Percentiles rank a stretch among this genome's conserved stretches.
Evolutionary conservation across 2,329 filamentous ascomycete species (phyloP).

Genomic region (Epicoccum sorghinum): DNA sequence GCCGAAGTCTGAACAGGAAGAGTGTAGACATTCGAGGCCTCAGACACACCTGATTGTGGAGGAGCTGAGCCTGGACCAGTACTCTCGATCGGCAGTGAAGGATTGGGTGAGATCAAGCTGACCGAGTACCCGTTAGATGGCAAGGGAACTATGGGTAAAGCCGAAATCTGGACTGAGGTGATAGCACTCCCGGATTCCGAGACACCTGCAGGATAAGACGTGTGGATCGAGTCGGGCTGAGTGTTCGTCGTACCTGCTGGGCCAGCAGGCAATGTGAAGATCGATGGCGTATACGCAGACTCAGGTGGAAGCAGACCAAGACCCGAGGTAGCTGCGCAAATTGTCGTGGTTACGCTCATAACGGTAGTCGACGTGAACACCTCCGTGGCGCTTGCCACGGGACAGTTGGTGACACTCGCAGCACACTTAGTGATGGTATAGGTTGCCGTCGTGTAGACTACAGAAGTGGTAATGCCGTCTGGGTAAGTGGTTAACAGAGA

Average conservation of each 20-base stretch:
- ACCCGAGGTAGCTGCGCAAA: conserved; percentile 44
- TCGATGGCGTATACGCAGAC: neutral
- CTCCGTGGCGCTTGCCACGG: conserved; percentile 38
- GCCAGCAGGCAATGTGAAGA: conserved; percentile 13
- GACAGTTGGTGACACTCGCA: conserved; percentile 44
- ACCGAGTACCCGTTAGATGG: conserved; percentile 1
- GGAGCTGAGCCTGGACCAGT: neutral
- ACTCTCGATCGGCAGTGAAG: neutral
- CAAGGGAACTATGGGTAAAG: conserved; percentile 5
- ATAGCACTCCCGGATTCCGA: conserved; percentile 1
- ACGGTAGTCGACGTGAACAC: conserved; percentile 47
- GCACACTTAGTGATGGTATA: conserved; percentile 50
- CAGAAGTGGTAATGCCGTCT: conserved; percentile 40
- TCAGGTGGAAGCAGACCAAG: conserved; percentile 18
- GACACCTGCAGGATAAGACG: conserved; percentile 6
- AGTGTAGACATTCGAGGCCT: neutral
- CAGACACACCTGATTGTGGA: neutral
- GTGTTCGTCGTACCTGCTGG: conserved; percentile 10
- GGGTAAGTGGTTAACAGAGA: conserved; percentile 11
- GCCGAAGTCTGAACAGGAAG: conserved; percentile 6
- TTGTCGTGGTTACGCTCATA: conserved; percentile 50
- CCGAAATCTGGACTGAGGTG: conserved; percentile 14
- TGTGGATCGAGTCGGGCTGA: conserved; percentile 15
- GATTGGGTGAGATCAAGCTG: conserved; percentile 7
- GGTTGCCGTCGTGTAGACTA: conserved; percentile 48